phyloP scores from a whole-genome alignment of 2,329 filamentous ascomycete genomes.

The Paraphaeosphaeria sporulosa region DNA sequence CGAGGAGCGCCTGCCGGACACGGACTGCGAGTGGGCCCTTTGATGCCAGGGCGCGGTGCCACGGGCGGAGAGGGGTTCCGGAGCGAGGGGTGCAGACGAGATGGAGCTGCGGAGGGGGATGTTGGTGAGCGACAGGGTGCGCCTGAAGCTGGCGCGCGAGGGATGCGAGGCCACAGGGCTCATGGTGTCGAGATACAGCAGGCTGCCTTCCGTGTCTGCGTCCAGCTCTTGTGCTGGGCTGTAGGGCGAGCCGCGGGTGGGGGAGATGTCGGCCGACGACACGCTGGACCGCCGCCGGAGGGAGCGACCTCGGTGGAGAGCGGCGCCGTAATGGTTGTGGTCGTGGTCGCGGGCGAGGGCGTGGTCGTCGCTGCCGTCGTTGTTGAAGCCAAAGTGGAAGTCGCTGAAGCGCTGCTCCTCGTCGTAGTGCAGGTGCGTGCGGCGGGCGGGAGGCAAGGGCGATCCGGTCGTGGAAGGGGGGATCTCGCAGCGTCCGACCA shows the following conservation, averaged over 20 bases:
- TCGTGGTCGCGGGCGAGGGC: not conserved
- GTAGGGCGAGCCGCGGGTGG: constrained; percentile 19
- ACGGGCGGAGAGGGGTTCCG: constrained; percentile 49
- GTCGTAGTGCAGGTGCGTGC: constrained; percentile 29
- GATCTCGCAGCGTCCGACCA: constrained; percentile 61
- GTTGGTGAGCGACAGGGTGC: constrained; percentile 75
- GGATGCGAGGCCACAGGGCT: constrained; percentile 24
- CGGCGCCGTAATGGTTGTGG: not conserved
- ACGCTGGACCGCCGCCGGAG: constrained; percentile 27
- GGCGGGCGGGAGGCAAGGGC: constrained; percentile 27
- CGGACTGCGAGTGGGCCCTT: constrained; percentile 40
- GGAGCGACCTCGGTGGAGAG: constrained; percentile 23
- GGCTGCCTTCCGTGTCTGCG: constrained; percentile 28
- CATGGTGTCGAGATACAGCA: constrained; percentile 39
- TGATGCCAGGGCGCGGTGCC: constrained; percentile 41
- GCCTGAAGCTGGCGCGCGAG: constrained; percentile 64
- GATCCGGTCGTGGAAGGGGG: constrained; percentile 8
- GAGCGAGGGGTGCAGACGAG: constrained; percentile 54
- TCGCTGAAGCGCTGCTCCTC: constrained; percentile 42
- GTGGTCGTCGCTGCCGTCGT: not conserved
- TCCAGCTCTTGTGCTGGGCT: constrained; percentile 24
- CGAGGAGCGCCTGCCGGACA: constrained; percentile 38
- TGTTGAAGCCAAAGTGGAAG: constrained; percentile 40
- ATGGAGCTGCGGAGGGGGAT: constrained; percentile 66
- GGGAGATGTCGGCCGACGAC: constrained; percentile 27